phyloP scores from a whole-genome alignment of 139 green algal species.

The Edaphochlamys debaryana region DNA sequence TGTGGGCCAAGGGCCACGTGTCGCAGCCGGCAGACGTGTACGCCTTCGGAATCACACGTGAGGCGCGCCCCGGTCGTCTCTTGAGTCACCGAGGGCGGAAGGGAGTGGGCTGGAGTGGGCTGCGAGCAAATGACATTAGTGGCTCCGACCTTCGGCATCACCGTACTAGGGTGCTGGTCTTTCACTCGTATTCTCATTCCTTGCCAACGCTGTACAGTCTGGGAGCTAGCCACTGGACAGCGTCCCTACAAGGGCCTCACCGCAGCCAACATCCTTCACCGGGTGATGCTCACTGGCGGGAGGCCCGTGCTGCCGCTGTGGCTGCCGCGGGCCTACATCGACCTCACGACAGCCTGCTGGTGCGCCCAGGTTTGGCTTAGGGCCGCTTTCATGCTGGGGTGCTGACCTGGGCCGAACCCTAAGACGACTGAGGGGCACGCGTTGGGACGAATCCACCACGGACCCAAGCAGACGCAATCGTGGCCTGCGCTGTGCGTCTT shows the following conservation, averaged over 20 bases:
- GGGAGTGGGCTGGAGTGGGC: not conserved
- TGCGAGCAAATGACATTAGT: no score
- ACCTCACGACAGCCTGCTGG: slow-evolving; percentile 3
- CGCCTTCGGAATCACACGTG: slow-evolving; percentile 18
- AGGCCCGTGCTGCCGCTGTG: slow-evolving; percentile 17
- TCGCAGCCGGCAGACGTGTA: slow-evolving; percentile 36
- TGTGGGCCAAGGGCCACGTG: slow-evolving; percentile 38
- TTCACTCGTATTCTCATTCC: no score
- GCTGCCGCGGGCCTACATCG: slow-evolving; percentile 11
- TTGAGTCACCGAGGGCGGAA: not conserved
- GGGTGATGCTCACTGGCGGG: slow-evolving; percentile 27
- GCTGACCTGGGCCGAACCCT: no score
- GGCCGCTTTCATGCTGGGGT: no score
- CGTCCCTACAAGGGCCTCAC: slow-evolving; percentile 36
- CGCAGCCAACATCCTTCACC: slow-evolving; percentile 27
- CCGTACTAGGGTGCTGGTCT: not conserved
- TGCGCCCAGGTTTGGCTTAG: not conserved
- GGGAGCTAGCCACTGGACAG: slow-evolving; percentile 31
- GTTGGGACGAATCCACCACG: no score
- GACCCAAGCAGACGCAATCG: no score
- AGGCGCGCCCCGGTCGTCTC: no score
- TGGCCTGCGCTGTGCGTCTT: no score
- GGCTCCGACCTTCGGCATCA: no score
- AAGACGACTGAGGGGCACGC: no score
- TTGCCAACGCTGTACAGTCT: slow-evolving; percentile 15